Evolutionary conservation across 2,329 filamentous ascomycete species (phyloP), one percentile per base, ranked within the genome.

Genomic region (Kalaharituber pfeilii): DNA sequence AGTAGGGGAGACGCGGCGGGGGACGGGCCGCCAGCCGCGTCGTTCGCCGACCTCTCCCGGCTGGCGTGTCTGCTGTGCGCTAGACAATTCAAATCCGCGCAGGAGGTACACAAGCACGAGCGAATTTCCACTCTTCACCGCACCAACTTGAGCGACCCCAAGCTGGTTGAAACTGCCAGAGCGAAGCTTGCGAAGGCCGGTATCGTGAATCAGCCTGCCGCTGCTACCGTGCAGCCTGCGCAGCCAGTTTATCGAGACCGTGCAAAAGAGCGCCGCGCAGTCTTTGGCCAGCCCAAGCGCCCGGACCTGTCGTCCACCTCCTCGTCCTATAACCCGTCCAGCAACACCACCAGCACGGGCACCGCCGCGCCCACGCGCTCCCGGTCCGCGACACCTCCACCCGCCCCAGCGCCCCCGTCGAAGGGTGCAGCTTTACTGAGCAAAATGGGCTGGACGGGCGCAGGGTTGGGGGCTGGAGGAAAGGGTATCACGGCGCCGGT

Each of bases 371-470:
- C 7, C 5, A 9, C 33, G 15, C 13, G 5, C 20, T 39, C 4
- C 20, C 13, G 13, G 15, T 15, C 3, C 5, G 33, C 15, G 5
- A 39, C 33, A 3, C 3, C n/a, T 11, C 42, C 42, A 47, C 13
- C 18, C 22, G n/a, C 42, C 13, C 42, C 42, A 20, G 36, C 18
- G 20, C 22, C 36, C 25, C 56, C 71, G 56, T 79, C 77, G 30
- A 84, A 81, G 66, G 80, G 81, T 11, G 79, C 79, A 0, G 77
- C 78, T 2, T 72, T 85, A 64, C 70, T 86, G 36, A 77, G 79
- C 36, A 85, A 84, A 70, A 82, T 84, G 77, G 82, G 82, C 25
- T 85, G 81, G 81, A 77, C 70, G 22, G 81, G 82, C 7, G 72
- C 75, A 54, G 81, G 82, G 0, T 70, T 85, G 3, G 82, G 82